Evolutionary conservation across 225 moss, liverwort and hornwort genomes (phyloP).

Genomic region (Pleurozium schreberi): DNA sequence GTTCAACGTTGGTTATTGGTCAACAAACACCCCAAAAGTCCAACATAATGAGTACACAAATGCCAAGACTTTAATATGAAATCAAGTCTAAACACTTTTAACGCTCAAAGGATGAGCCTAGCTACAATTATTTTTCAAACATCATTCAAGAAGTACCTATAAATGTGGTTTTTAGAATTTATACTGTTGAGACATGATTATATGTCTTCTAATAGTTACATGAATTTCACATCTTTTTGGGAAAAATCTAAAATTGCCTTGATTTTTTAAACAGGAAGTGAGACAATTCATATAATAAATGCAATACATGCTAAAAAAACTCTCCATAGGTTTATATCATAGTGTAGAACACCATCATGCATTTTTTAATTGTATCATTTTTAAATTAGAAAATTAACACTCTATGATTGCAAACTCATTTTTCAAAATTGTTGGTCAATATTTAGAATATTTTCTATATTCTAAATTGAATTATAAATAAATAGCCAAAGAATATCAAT

Average conservation of each 20-base stretch:
- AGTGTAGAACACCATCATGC: neutral
- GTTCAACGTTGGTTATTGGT: rapidly evolving
- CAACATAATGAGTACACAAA: rapidly evolving
- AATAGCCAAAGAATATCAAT: neutral
- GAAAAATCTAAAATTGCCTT: neutral
- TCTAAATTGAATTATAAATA: neutral
- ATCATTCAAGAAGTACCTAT: too few species aligned
- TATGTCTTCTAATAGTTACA: neutral
- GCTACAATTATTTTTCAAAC: neutral
- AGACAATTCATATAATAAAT: neutral
- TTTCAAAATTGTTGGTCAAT: neutral
- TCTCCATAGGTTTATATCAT: neutral
- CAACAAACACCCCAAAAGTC: neutral
- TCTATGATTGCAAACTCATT: neutral
- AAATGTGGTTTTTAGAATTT: too few species aligned
- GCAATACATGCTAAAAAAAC: neutral
- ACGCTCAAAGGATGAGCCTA: neutral
- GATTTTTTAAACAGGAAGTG: neutral
- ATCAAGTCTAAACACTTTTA: neutral
- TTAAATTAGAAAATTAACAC: neutral
- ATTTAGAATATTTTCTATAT: neutral
- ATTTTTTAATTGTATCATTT: neutral
- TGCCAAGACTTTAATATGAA: neutral
- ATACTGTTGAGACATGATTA: too few species aligned
- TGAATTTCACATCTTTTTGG: neutral